Evolutionary conservation across 441 rosid species (phyloP).

Genomic region (Rhodomyrtus psidioides): DNA sequence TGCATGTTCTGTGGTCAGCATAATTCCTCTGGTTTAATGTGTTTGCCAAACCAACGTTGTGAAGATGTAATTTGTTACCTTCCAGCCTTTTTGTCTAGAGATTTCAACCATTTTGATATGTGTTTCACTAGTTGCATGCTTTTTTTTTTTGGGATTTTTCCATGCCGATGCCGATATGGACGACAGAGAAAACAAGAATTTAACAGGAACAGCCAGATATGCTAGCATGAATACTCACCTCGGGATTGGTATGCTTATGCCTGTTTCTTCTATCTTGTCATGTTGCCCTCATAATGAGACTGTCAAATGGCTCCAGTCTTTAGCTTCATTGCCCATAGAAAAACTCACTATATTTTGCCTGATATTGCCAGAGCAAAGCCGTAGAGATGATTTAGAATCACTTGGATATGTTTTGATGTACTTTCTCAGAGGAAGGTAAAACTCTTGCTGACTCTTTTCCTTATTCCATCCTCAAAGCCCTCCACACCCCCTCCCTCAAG

Average conservation of each 20-base stretch:
- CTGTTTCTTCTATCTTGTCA: background rate
- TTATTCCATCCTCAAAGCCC: background rate
- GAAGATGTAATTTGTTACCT: background rate
- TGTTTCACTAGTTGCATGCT: background rate
- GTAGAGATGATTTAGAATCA: slow-evolving; percentile 18
- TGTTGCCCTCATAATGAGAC: background rate
- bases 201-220: slow-evolving; percentile 16
- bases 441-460: background rate
- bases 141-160: background rate
- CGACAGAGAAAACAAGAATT: slow-evolving; percentile 16
- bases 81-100: background rate
- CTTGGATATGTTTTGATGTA: slow-evolving; percentile 17
- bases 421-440: slow-evolving; percentile 14
- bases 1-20: background rate
- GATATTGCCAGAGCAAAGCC: slow-evolving; percentile 8
- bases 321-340: background rate
- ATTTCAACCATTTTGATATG: background rate
- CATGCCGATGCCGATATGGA: background rate
- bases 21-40: background rate
- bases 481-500: background rate
- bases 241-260: slow-evolving; percentile 9
- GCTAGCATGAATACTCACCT: slow-evolving; percentile 16
- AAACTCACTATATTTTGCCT: background rate
- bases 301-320: background rate
- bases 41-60: background rate